phyloP scores from a whole-genome alignment of 345 rosid species.

The Eucalyptus cloeziana region DNA sequence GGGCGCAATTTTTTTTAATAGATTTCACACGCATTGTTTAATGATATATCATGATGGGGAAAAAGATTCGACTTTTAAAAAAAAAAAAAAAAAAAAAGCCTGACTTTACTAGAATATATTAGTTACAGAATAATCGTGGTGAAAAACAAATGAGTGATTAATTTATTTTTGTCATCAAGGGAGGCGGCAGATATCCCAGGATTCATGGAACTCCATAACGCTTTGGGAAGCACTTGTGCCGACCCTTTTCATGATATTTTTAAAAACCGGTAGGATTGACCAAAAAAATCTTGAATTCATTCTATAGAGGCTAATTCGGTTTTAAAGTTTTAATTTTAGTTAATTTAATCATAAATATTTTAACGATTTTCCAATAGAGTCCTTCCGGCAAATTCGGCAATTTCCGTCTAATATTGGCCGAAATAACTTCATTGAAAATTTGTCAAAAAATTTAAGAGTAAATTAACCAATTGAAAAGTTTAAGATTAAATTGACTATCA shows the following conservation, averaged over 20 bases:
- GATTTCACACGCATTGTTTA: neutral
- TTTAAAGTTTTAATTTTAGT: too few relatives aligned
- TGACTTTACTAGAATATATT: neutral
- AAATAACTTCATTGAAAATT: too few relatives aligned
- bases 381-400: too few relatives aligned
- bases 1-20: neutral
- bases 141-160: neutral
- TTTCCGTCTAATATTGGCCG: fast-evolving
- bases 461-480: too few relatives aligned
- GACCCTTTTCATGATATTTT: too few relatives aligned
- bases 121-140: neutral
- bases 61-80: neutral
- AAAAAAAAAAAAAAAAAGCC: neutral
- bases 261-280: too few relatives aligned
- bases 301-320: too few relatives aligned
- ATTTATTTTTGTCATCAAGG: neutral
- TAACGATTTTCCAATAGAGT: too few relatives aligned
- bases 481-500: too few relatives aligned
- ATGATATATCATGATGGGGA: neutral
- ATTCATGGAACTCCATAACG: neutral
- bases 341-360: too few relatives aligned
- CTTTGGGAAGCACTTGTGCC: neutral
- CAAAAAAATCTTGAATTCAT: too few relatives aligned
- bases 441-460: too few relatives aligned
- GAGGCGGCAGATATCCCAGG: neutral